Evolutionary conservation across 2,329 filamentous ascomycete species (phyloP).

Genomic region (Parastagonospora nodorum): DNA sequence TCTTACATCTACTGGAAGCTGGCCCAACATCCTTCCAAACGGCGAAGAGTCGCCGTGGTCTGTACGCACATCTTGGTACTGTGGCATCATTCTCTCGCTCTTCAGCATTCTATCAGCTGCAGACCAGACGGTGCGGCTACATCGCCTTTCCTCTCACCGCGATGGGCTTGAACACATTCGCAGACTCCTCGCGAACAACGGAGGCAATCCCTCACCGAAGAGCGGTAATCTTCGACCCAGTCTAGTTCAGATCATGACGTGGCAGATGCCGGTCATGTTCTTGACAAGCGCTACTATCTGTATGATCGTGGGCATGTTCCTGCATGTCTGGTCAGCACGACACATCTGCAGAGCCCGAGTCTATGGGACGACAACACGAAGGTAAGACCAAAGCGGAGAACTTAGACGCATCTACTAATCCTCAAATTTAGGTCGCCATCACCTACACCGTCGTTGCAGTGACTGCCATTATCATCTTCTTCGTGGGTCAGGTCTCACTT

Average conservation of each 20-base stretch:
- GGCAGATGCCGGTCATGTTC: slow-evolving; percentile 48
- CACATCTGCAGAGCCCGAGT: slow-evolving; percentile 20
- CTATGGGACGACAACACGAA: slow-evolving; percentile 42
- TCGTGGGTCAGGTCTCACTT: slow-evolving; percentile 24
- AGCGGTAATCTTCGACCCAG: slow-evolving; percentile 29
- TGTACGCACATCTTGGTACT: slow-evolving; percentile 50
- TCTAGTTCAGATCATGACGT: slow-evolving; percentile 40
- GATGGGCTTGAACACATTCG: slow-evolving; percentile 47
- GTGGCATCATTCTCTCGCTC: slow-evolving; percentile 55
- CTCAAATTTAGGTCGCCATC: slow-evolving; percentile 19
- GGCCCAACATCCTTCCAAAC: slow-evolving; percentile 49
- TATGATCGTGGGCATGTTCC: slow-evolving; percentile 47
- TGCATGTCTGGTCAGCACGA: slow-evolving; percentile 46
- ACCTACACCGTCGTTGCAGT: slow-evolving; percentile 19
- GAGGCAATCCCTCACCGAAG: slow-evolving; percentile 20
- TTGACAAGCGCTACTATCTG: slow-evolving; percentile 40
- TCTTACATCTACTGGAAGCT: slow-evolving; percentile 51
- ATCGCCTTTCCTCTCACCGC: slow-evolving; percentile 49
- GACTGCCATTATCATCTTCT: slow-evolving; percentile 20
- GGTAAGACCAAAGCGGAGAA: slow-evolving; percentile 10
- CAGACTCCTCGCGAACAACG: slow-evolving; percentile 36
- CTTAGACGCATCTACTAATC: background rate
- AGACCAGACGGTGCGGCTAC: slow-evolving; percentile 51
- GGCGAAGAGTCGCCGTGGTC: slow-evolving; percentile 47
- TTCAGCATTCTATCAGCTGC: slow-evolving; percentile 56